These are phyloP conservation scores for Fusarium sublunatum DNA, from an alignment of 2,329 filamentous ascomycete species.

Conservation along the genomic window DNA sequence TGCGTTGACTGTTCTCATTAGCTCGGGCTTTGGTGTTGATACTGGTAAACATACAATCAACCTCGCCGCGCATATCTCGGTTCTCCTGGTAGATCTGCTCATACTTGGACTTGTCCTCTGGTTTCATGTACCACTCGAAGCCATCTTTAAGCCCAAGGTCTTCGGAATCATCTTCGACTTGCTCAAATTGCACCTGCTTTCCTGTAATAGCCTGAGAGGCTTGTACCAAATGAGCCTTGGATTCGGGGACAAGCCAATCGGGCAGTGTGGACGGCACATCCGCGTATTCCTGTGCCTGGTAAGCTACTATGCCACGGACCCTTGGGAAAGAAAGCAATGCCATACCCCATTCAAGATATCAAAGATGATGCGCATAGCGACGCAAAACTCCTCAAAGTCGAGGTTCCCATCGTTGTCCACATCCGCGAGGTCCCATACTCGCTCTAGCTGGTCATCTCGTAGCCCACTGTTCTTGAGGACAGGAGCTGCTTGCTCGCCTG, in stretches of 20 bases:
- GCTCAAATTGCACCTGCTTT: slow-evolving; percentile 84
- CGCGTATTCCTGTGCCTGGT: slow-evolving; percentile 75
- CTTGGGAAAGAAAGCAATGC: slow-evolving; percentile 1
- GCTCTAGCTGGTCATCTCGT: slow-evolving; percentile 84
- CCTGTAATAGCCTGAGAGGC: slow-evolving; percentile 83
- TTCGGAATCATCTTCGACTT: slow-evolving; percentile 84
- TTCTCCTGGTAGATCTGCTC: slow-evolving; percentile 97
- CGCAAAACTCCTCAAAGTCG: slow-evolving; percentile 99
- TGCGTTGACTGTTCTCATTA: slow-evolving; percentile 69
- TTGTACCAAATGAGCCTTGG: slow-evolving; percentile 89
- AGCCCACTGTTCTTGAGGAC: slow-evolving; percentile 73
- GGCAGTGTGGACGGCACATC: slow-evolving; percentile 89
- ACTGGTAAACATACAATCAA: slow-evolving; percentile 70
- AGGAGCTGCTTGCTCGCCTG: slow-evolving; percentile 70
- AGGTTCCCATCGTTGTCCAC: slow-evolving; percentile 97
- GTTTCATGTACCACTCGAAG: slow-evolving; percentile 99
- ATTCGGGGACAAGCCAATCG: slow-evolving; percentile 97
- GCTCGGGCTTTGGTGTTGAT: background rate
- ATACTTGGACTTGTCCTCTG: slow-evolving; percentile 90
- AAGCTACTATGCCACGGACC: slow-evolving; percentile 21
- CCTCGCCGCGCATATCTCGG: slow-evolving; percentile 85
- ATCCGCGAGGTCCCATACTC: slow-evolving; percentile 96
- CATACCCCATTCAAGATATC: slow-evolving; percentile 92
- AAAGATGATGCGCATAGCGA: slow-evolving; percentile 98
- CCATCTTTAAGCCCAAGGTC: slow-evolving; percentile 89